Percentiles rank a stretch among this genome's conserved stretches.
Evolutionary conservation across 352 stramenopile species (phyloP).

Genomic region (Pelagophyceae sp.): DNA sequence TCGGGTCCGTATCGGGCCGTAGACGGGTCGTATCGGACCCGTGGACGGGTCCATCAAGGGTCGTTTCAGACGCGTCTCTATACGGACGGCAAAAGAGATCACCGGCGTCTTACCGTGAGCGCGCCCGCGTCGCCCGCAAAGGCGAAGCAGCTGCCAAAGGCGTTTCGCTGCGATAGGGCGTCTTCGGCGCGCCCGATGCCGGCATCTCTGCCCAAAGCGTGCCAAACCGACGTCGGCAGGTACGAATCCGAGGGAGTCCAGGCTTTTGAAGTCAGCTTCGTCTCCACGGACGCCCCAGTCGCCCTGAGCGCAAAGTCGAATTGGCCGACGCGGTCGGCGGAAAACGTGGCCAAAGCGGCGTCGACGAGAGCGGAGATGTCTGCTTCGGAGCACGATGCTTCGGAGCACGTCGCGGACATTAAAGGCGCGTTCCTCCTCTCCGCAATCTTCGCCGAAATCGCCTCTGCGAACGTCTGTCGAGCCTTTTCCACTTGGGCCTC

Average conservation of each 20-base stretch:
- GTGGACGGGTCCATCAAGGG: too few relatives aligned
- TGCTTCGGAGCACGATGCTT: too few relatives aligned
- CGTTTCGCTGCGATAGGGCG: slow-evolving; percentile 12
- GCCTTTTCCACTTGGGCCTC: too few relatives aligned
- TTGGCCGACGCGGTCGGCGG: background rate
- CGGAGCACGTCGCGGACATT: too few relatives aligned
- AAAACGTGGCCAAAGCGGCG: background rate
- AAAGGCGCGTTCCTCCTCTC: too few relatives aligned
- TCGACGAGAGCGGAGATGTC: background rate
- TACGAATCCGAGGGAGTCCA: background rate
- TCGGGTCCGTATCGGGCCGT: too few relatives aligned
- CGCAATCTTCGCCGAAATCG: too few relatives aligned
- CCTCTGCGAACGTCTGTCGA: too few relatives aligned
- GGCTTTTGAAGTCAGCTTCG: background rate
- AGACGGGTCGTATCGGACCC: too few relatives aligned
- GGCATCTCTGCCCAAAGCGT: background rate
- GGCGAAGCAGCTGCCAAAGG: slow-evolving; percentile 65
- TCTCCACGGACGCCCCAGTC: background rate
- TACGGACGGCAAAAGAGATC: too few relatives aligned
- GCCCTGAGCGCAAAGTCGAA: slow-evolving; percentile 7
- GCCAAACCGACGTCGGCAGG: slow-evolving; percentile 2
- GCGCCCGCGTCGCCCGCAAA: slow-evolving; percentile 49
- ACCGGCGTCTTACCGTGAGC: too few relatives aligned
- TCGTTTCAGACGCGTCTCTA: too few relatives aligned
- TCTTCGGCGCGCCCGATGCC: slow-evolving; percentile 18